Evolutionary conservation across 2,329 filamentous ascomycete species (phyloP), one percentile per base, ranked within the genome.

Genomic region (Dryadomyces sulphureus): DNA sequence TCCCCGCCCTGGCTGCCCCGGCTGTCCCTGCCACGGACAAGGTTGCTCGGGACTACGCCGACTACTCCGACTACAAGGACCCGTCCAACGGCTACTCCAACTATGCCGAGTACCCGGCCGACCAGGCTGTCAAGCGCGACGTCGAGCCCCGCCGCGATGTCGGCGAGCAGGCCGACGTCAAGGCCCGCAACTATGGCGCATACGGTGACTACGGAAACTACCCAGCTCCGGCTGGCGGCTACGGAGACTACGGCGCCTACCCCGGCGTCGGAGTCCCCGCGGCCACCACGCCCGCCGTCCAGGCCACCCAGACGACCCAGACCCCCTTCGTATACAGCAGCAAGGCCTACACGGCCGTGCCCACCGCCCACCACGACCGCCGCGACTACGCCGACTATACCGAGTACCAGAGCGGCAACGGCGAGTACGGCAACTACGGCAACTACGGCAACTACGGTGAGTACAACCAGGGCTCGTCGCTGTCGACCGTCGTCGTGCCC

Each of bases 31-130:
- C 27, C 5, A 36, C 41, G n/a, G 38, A 43, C 11, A 45, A 32
- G 27, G 27, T 27, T 34, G n/a, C 25, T n/a, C 44, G 27, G 19
- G 38, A 36, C 45, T 52, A 48, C 9, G 38, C 32, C 39, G 43
- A 20, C 25, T 52, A 53, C 34, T 38, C 38, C 41, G 38, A 36
- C 34, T 52, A 50, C 44, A 27, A 30, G 17, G n/a, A 41, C 9
- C 41, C 38, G 4, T 17, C n/a, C 4, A 42, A 34, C 17, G 39
- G 45, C 35, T 49, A 49, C 46, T 21, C 20, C 32, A 45, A 12
- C 47, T 51, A 50, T 41, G 45, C 47, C 41, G 22, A 36, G 9
- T 17, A 36, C 34, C n/a, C n/a, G n/a, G n/a, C n/a, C n/a, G n/a
- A n/a, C n/a, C n/a, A n/a, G n/a, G n/a, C n/a, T n/a, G n/a, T n/a